Percentiles rank a stretch among this genome's conserved stretches.
phyloP scores from a whole-genome alignment of 139 green algal genomes.

The Desmodesmus armatus region DNA sequence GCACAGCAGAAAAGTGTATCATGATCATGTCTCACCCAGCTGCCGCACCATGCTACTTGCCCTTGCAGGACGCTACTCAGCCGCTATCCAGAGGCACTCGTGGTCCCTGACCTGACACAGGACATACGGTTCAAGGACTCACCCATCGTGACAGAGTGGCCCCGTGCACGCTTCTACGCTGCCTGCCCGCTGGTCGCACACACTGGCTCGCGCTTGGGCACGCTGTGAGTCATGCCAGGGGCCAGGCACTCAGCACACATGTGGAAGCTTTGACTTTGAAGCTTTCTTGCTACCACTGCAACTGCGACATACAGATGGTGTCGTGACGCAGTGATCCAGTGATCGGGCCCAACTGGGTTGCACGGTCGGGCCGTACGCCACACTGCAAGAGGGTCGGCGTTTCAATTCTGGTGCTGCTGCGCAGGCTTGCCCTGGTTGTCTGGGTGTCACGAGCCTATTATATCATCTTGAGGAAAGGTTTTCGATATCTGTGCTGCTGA shows the following conservation, averaged over 20 bases:
- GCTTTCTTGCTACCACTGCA: no score
- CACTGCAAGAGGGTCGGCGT: no score
- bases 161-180: slow-evolving; percentile 43
- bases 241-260: neutral
- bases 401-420: no score
- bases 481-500: no score
- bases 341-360: no score
- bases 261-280: no score
- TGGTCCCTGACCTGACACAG: slow-evolving; percentile 39
- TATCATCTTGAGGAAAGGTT: neutral
- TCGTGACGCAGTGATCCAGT: no score
- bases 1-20: no score
- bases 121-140: slow-evolving; percentile 47
- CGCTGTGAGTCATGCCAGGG: slow-evolving; percentile 40
- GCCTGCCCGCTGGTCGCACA: slow-evolving; percentile 24
- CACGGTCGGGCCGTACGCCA: no score
- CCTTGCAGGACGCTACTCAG: slow-evolving; percentile 46
- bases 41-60: neutral
- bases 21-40: no score
- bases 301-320: no score
- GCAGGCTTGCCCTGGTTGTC: neutral
- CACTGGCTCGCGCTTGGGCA: slow-evolving; percentile 27
- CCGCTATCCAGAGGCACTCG: slow-evolving; percentile 41
- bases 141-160: slow-evolving; percentile 36
- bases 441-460: neutral